These are phyloP conservation scores for Filosporella fistucella DNA, from an alignment of 495 filamentous ascomycete species.

Conservation along the genomic window DNA sequence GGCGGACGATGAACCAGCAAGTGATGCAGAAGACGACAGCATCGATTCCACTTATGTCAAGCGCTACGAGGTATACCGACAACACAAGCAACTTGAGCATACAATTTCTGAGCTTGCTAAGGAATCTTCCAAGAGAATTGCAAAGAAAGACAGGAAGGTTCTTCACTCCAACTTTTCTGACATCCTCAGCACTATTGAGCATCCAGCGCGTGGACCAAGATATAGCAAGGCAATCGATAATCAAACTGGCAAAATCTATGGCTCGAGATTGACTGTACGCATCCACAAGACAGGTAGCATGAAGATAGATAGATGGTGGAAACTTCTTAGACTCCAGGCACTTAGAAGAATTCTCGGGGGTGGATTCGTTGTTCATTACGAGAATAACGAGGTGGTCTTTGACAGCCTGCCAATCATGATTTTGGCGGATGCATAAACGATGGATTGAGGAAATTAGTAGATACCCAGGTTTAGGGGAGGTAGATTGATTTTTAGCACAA, in stretches of 20 bases:
- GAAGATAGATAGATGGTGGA: slow-evolving; percentile 88
- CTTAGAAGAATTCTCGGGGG: slow-evolving; percentile 74
- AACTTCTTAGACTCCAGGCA: slow-evolving; percentile 70
- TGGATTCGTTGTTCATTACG: slow-evolving; percentile 77
- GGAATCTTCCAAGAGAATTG: slow-evolving; percentile 65
- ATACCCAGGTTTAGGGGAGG: neutral
- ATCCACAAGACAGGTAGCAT: slow-evolving; percentile 69
- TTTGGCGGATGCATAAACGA: neutral
- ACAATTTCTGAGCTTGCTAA: slow-evolving; percentile 41
- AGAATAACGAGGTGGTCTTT: slow-evolving; percentile 74
- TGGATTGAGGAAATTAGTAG: neutral
- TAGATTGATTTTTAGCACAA: no score
- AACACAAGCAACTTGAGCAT: slow-evolving; percentile 30
- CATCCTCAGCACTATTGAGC: slow-evolving; percentile 79
- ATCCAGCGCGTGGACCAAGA: slow-evolving; percentile 65
- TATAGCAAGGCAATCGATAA: slow-evolving; percentile 69
- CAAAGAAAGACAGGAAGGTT: slow-evolving; percentile 72
- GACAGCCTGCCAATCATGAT: slow-evolving; percentile 56
- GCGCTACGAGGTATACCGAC: slow-evolving; percentile 34
- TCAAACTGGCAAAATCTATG: slow-evolving; percentile 69
- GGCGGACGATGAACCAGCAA: slow-evolving; percentile 48
- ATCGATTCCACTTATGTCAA: slow-evolving; percentile 31
- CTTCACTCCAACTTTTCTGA: slow-evolving; percentile 77
- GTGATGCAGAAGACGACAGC: slow-evolving; percentile 39
- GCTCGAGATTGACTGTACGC: slow-evolving; percentile 71